Evolutionary conservation across 768 basidiomycete genomes (phyloP), one percentile per base, ranked within the genome.

Genomic region (Rhodosporidiobolus sp.): DNA sequence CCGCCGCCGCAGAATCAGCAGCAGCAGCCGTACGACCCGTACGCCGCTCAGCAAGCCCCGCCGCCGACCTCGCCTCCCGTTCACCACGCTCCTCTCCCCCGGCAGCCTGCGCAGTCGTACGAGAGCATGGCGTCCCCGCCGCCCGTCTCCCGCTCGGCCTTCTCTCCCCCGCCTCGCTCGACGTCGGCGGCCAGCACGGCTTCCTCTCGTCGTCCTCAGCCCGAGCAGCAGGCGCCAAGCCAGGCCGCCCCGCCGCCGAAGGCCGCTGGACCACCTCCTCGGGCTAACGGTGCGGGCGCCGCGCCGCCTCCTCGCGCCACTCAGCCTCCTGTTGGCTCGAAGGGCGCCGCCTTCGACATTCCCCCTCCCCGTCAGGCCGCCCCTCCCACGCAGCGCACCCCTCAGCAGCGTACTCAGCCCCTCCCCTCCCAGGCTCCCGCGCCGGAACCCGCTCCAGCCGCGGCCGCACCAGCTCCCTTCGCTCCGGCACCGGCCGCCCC

Each of bases 81-180:
- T 11, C 56, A 57, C 26, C 38, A 60, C 26, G n/a, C 38, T 19
- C 49, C 48, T 10, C 26, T 64, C 14, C 30, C 46, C 32, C 34
- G 28, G 12, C 17, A 58, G 8, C n/a, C 35, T 17, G 45, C 28
- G n/a, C 28, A 26, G n/a, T 38, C 45, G 24, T 8, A 30, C 4
- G 26, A 14, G 28, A 38, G 28, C 35, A 34, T 19, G 3, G 46
- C 57, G 3, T 48, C 35, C 10, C 58, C 45, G 7, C 61, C 53
- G 10, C 26, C 30, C 14, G 54, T 19, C 35, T 26, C 22, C 35
- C 54, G 43, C 10, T 20, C 58, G 24, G 55, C 63, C 16, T 61
- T 65, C 54, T 65, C 72, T 4, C 72, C 67, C 0, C 72, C 72
- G 19, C 72, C 72, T 50, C 56, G 67, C 26, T 62, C 67, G 5